phyloP scores from a whole-genome alignment of 345 rosid species.

The Murraya koenigii region DNA sequence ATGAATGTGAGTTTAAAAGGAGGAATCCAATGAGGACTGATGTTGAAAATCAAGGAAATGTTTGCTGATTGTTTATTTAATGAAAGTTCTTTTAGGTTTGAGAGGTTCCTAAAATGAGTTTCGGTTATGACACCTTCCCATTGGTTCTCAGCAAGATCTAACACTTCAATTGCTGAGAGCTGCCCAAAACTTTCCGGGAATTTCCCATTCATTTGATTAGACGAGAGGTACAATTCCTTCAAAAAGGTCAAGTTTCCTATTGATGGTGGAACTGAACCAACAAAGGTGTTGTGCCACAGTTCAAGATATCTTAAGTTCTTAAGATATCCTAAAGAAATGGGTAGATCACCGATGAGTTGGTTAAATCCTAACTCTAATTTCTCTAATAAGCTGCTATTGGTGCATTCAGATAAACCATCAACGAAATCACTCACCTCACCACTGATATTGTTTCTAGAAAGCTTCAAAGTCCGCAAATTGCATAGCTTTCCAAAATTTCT shows the following conservation, averaged over 20 bases:
- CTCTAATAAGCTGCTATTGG: constrained; percentile 15
- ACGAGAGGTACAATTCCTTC: constrained; percentile 10
- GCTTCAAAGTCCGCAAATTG: constrained; percentile 10
- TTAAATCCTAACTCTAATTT: constrained; percentile 17
- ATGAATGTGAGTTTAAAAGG: constrained; percentile 27
- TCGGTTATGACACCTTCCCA: constrained; percentile 30
- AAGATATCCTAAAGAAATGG: constrained; percentile 28
- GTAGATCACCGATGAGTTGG: constrained; percentile 24
- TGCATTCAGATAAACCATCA: constrained; percentile 10
- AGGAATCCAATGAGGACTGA: constrained; percentile 33
- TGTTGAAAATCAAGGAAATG: constrained; percentile 24
- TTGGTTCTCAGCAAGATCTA: constrained; percentile 23
- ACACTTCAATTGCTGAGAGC: constrained; percentile 10
- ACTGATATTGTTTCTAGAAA: constrained; percentile 14
- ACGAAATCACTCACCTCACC: constrained; percentile 23
- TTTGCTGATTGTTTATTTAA: neutral
- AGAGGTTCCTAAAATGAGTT: constrained; percentile 26
- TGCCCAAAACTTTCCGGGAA: constrained; percentile 28
- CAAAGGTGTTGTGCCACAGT: constrained; percentile 17
- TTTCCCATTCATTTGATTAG: constrained; percentile 28
- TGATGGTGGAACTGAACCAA: constrained; percentile 28
- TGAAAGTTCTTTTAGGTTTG: constrained; percentile 11
- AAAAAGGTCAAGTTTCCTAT: constrained; percentile 25
- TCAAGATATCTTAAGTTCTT: constrained; percentile 14
- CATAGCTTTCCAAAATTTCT: constrained; percentile 6